Evolutionary conservation across 2,329 filamentous ascomycete genomes (phyloP), one percentile per base, ranked within the genome.

Genomic region (Monosporascus cannonballus): DNA sequence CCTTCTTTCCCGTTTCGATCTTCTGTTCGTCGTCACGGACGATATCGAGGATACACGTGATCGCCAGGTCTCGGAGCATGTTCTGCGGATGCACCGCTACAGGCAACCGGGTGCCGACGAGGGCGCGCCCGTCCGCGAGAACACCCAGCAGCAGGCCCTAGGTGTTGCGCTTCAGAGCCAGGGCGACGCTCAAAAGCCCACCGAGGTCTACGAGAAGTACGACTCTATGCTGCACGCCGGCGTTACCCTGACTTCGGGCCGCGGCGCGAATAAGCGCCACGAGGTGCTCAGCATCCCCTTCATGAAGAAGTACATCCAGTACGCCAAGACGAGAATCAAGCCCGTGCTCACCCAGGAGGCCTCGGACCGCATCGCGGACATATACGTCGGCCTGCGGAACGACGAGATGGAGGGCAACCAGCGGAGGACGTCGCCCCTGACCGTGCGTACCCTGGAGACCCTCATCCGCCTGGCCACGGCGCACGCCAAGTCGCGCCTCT

Each of bases 231-330:
- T 99, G 42, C 94, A 99, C 67, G 89, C 91, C 9, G 94, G 94
- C 55, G 90, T 96, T 47, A 90, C 85, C 6, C 73, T 90, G 17
- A 90, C 86, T 4, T 79, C 85, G 14, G 87, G 88, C 9, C 83
- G 90, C 39, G 89, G 89, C 11, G 75, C 86, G 25, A 84, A 83
- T 61, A 88, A 89, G 69, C 87, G 87, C 59, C 83, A 89, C 5
- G 91, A 96, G 69, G 89, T 99, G 15, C 77, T 99, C 51, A 96
- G 89, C 73, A 96, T 99, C 55, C 89, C 92, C 0, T 99, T 99
- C 73, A 91, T 99, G 77, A 99, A 99, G 76, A 99, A 99, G 73
- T 99, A 96, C 71, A 95, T 99, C 46, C 94, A 99, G 68, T 99
- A 99, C 70, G 91, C 94, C 59, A 99, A 99, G 76, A 88, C 83